Evolutionary conservation across 2,329 filamentous ascomycete species (phyloP), one percentile per base, ranked within the genome.

Genomic region (Neopestalotiopsis rosae): DNA sequence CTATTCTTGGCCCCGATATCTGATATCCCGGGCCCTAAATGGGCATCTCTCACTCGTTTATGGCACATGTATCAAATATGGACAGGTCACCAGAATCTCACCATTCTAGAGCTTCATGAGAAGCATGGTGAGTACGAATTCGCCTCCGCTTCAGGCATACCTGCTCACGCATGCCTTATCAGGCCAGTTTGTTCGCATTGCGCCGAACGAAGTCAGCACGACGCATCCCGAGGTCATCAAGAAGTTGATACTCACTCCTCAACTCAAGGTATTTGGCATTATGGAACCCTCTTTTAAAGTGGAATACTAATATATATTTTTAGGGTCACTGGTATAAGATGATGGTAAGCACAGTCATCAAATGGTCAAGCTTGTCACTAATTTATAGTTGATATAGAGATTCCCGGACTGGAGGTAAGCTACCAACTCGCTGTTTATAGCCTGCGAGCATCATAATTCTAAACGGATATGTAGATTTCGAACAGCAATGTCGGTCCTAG

Each of bases 291-390:
- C 6, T 32, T 52, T 17, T 61, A 61, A 17, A 40, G 1, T 7
- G 2, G 34, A 49, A 14, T 49, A 42, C 14, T 62, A 30, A 40
- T 34, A 68, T 24, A 69, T 10, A 9, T 59, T 34, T 4, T 13
- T 3, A 59, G 79, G 62, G 71, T 77, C 2, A 72, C 79, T 7
- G 68, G 69, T 65, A 71, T 42, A 62, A 59, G 17, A 58, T 66
- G 30, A 66, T 69, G 38, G 66, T 62, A 12, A 81, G 70, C 79
- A 83, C 71, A 61, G 45, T 75, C 7, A 61, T 76, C 7, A 70
- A 72, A 57, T 68, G 67, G 57, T 9, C 52, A 67, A 1, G 66
- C 76, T 3, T 67, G 73, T 4, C 62, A 64, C 70, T 74, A 71
- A 70, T 66, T 76, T 20, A 73, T 75, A 61, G 58, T 63, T 30